Evolutionary conservation across 306 rosid species (phyloP), one percentile per base, ranked within the genome.

Genomic region (Macrotyloma uniflorum): DNA sequence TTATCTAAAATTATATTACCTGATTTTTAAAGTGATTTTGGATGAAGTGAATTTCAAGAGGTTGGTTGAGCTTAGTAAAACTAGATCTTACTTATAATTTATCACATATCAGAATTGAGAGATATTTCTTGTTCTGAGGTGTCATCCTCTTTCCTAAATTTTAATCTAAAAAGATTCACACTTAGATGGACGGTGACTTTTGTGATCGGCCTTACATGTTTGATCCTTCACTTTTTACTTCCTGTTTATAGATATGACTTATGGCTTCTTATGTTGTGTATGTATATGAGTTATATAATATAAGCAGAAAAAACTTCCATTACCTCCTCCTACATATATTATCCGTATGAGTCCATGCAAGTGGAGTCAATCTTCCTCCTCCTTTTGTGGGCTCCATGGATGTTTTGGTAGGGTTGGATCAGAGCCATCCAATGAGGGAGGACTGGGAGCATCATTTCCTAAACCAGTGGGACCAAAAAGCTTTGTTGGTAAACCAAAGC

Each of bases 151-250:
- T 35, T 35, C 40, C 40, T 35, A 35, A 35, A 35, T 1, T 38
- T 38, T 38, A 9, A 38, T 38, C 12, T 36, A 1, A 38, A 38
- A 38, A 32, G 1, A 9, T 8, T 38, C 42, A 8, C 55, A 19
- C 30, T 59, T 72, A 42, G 83, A 80, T 79, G 83, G 87, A 78
- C 75, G 84, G 71, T 86, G 85, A 87, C 87, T 54, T 83, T 84
- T 68, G 87, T 80, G 92, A 70, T 51, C 50, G 4, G 10, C 46
- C 22, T 65, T 50, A 16, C 47, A 26, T 70, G 5, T 32, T 58
- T 55, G 62, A 23, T 53, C 40, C 23, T 35, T 40, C 20, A 22
- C 5, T n/a, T 5, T 9, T 50, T 47, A 53, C 1, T 66, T 65
- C 4, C 20, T 68, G 0, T n/a, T 28, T 36, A 6, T 47, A 18